Conservation (phyloP, 2,329 filamentous ascomycete genomes). For the Amauroascus niger region DNA sequence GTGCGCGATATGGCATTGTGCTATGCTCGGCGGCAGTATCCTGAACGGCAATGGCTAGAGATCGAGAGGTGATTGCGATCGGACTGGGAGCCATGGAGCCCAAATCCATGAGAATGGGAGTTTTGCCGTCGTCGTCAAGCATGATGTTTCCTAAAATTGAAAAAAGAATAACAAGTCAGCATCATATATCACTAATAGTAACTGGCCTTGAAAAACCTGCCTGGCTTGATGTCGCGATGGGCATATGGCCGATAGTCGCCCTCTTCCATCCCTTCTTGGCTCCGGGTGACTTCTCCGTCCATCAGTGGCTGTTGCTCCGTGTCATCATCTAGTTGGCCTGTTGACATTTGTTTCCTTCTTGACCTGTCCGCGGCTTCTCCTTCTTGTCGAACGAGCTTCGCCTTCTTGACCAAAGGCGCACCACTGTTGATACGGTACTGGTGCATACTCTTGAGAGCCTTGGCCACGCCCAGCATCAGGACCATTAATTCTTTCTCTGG, state of each 20-base stretch:
- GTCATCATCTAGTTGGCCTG: slow-evolving; percentile 45
- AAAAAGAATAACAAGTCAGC: not conserved
- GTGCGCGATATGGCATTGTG: slow-evolving; percentile 96
- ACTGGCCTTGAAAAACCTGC: slow-evolving; percentile 45
- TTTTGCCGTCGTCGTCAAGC: slow-evolving; percentile 83
- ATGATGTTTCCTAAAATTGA: slow-evolving; percentile 71
- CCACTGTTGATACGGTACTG: slow-evolving; percentile 61
- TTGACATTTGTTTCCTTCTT: slow-evolving; percentile 34
- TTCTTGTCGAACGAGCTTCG: slow-evolving; percentile 46
- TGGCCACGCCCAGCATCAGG: slow-evolving; percentile 84
- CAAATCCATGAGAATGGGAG: slow-evolving; percentile 93
- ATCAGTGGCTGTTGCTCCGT: slow-evolving; percentile 76
- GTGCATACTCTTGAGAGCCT: slow-evolving; percentile 82
- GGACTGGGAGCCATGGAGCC: slow-evolving; percentile 83
- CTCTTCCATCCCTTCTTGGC: slow-evolving; percentile 57
- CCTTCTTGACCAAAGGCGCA: slow-evolving; percentile 47
- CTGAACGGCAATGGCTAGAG: slow-evolving; percentile 81
- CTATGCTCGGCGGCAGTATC: slow-evolving; percentile 92
- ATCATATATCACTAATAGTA: not conserved
- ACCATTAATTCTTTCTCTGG: slow-evolving; percentile 81
- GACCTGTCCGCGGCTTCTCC: slow-evolving; percentile 46
- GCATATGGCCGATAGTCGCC: slow-evolving; percentile 72
- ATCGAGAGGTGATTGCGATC: slow-evolving; percentile 79
- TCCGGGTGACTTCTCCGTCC: slow-evolving; percentile 61
- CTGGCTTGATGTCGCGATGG: slow-evolving; percentile 94